These are phyloP conservation scores for Coemansia sp. DNA, from an alignment of 192 early-diverging fungal species.

Conservation along the genomic window DNA sequence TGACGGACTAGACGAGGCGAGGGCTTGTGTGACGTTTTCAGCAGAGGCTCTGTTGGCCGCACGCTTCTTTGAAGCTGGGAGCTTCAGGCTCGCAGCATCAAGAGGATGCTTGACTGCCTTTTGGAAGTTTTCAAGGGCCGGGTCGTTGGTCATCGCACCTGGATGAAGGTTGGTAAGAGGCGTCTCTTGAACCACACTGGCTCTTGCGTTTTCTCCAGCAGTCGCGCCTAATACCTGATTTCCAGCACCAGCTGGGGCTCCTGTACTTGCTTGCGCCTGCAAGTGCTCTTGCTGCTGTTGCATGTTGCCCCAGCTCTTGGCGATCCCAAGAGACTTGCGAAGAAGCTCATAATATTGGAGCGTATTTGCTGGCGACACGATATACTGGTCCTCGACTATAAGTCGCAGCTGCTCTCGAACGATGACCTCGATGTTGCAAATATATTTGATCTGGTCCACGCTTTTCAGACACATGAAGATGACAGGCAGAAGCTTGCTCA, in stretches of 20 bases:
- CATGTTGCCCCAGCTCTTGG: slow-evolving; percentile 45
- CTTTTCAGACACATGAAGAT: slow-evolving; percentile 31
- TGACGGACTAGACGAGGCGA: not conserved
- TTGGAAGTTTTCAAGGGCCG: slow-evolving; percentile 47
- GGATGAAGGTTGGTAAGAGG: slow-evolving; percentile 53
- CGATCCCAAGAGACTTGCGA: slow-evolving; percentile 15
- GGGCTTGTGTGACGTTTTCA: not conserved
- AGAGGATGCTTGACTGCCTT: slow-evolving; percentile 55
- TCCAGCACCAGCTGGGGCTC: not conserved
- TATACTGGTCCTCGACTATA: slow-evolving; percentile 38
- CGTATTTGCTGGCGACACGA: slow-evolving; percentile 19
- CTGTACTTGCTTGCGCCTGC: not conserved
- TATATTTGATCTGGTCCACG: slow-evolving; percentile 16
- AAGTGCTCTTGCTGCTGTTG: slow-evolving; percentile 13
- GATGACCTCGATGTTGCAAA: slow-evolving; percentile 19
- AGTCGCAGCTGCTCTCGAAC: slow-evolving; percentile 44
- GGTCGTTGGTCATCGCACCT: slow-evolving; percentile 41
- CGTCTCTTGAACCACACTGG: slow-evolving; percentile 15
- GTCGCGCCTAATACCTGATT: slow-evolving; percentile 5
- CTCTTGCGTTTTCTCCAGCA: not conserved
- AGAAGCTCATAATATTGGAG: slow-evolving; percentile 9
- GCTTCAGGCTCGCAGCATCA: slow-evolving; percentile 42
- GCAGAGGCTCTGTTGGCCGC: slow-evolving; percentile 12
- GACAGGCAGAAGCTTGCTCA: slow-evolving; percentile 23
- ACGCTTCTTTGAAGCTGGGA: slow-evolving; percentile 49